phyloP scores from a whole-genome alignment of 129 eudicot genomes.

The Tagetes erecta region DNA sequence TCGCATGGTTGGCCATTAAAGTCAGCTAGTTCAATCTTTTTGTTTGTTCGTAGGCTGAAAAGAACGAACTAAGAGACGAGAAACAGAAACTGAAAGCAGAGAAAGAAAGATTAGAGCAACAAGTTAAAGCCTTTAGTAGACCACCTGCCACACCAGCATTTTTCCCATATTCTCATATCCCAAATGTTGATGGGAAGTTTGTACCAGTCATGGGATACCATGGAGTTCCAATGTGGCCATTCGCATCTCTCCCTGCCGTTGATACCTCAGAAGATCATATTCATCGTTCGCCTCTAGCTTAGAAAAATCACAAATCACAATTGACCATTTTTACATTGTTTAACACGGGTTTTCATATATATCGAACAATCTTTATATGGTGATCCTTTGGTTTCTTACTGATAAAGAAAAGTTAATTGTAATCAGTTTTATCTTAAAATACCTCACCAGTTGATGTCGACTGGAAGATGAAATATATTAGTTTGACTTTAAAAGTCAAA shows the following conservation, averaged over 20 bases:
- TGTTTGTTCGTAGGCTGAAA: slow-evolving; percentile 54
- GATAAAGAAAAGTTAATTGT: background rate
- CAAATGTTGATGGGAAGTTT: slow-evolving; percentile 43
- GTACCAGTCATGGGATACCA: slow-evolving; percentile 56
- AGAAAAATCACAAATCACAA: slow-evolving; percentile 4
- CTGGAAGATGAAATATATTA: background rate
- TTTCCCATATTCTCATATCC: slow-evolving; percentile 40
- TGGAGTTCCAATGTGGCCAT: slow-evolving; percentile 78
- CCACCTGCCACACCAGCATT: slow-evolving; percentile 33
- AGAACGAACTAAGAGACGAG: slow-evolving; percentile 72
- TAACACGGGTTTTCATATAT: background rate
- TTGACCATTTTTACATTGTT: slow-evolving; percentile 9
- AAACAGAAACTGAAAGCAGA: slow-evolving; percentile 62
- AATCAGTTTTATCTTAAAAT: background rate
- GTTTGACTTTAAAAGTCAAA: slow-evolving; percentile 16
- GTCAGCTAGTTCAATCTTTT: background rate
- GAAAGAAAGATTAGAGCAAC: slow-evolving; percentile 61
- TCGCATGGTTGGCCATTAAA: background rate
- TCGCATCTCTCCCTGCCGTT: slow-evolving; percentile 51
- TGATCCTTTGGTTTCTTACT: slow-evolving; percentile 2
- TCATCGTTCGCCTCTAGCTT: slow-evolving; percentile 57
- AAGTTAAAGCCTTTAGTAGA: slow-evolving; percentile 44
- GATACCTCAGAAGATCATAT: slow-evolving; percentile 76
- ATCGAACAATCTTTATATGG: background rate
- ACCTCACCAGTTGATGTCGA: background rate